A percentile compares a stretch with the other conserved stretches of the same genome.
Conservation (phyloP, 805 yeast species). For the Candida alai region DNA sequence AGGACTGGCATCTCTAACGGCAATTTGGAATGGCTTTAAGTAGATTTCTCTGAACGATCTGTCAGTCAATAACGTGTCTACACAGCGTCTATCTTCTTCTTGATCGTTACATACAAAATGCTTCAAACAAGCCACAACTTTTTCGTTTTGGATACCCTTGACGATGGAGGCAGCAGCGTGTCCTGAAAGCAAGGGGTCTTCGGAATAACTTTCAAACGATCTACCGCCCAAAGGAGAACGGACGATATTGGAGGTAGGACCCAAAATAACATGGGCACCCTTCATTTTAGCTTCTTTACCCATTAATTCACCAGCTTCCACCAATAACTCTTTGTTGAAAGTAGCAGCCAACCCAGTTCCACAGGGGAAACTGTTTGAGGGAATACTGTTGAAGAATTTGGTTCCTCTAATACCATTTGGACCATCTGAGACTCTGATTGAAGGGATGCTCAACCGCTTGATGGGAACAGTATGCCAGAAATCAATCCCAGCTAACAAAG, state of each 20-base stretch:
- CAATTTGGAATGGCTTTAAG: slow-evolving; percentile 60
- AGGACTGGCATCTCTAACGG: slow-evolving; percentile 50
- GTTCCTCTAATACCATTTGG: slow-evolving; percentile 66
- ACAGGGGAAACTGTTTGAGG: slow-evolving; percentile 57
- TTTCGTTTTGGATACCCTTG: slow-evolving; percentile 50
- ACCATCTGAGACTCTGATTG: slow-evolving; percentile 51
- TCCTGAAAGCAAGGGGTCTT: slow-evolving; percentile 52
- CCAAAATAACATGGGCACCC: slow-evolving; percentile 40
- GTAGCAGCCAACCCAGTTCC: slow-evolving; percentile 60
- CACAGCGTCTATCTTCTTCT: slow-evolving; percentile 50
- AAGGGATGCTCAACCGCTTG: slow-evolving; percentile 40
- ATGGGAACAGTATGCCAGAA: slow-evolving; percentile 49
- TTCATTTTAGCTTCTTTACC: slow-evolving; percentile 53
- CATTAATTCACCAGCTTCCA: slow-evolving; percentile 49
- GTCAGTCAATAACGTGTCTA: slow-evolving; percentile 49
- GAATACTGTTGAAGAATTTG: slow-evolving; percentile 46
- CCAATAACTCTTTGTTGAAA: slow-evolving; percentile 47
- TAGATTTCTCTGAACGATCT: slow-evolving; percentile 66
- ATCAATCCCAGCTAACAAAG: slow-evolving; percentile 38
- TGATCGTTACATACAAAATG: slow-evolving; percentile 63
- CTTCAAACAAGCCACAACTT: slow-evolving; percentile 54
- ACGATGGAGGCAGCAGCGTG: slow-evolving; percentile 47
- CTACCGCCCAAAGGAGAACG: slow-evolving; percentile 61
- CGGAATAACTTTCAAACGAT: slow-evolving; percentile 59
- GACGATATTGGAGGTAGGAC: slow-evolving; percentile 47